phyloP scores from a whole-genome alignment of 352 stramenopile genomes.

The Globisporangium nunn region DNA sequence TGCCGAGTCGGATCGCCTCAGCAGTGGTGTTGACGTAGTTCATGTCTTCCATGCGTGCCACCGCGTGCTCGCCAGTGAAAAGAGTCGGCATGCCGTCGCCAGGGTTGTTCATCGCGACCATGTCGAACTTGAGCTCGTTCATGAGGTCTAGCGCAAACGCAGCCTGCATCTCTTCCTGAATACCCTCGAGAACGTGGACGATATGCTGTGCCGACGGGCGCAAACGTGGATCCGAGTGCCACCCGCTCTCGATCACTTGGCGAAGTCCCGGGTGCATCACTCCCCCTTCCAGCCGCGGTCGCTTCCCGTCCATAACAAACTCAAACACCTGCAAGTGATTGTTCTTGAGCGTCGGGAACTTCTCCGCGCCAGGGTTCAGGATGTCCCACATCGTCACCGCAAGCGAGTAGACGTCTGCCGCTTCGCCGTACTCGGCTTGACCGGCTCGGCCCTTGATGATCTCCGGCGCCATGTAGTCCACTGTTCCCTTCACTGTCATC shows the following conservation, averaged over 20 bases:
- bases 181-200: slow-evolving; percentile 20
- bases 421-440: slow-evolving; percentile 27
- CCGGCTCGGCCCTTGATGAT: slow-evolving; percentile 29
- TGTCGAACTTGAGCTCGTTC: slow-evolving; percentile 10
- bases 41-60: slow-evolving; percentile 14
- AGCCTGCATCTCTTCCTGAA: slow-evolving; percentile 20
- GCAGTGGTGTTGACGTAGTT: slow-evolving; percentile 7
- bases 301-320: slow-evolving; percentile 20
- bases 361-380: slow-evolving; percentile 20
- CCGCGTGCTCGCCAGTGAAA: slow-evolving; percentile 18
- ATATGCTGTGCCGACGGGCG: slow-evolving; percentile 19
- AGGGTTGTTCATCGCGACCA: slow-evolving; percentile 2
- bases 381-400: slow-evolving; percentile 55
- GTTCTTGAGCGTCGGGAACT: slow-evolving; percentile 15
- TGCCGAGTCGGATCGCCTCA: slow-evolving; percentile 30
- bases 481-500: slow-evolving; percentile 22
- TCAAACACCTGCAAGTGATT: slow-evolving; percentile 27
- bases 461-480: slow-evolving; percentile 56
- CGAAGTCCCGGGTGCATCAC: slow-evolving; percentile 13
- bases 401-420: slow-evolving; percentile 41
- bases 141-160: slow-evolving; percentile 18
- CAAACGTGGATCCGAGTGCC: slow-evolving; percentile 18
- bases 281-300: slow-evolving; percentile 15
- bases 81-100: slow-evolving; percentile 6
- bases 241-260: slow-evolving; percentile 20